These are phyloP conservation scores for Apiospora saccharicola DNA, from an alignment of 2,329 filamentous ascomycete genomes.

Conservation along the genomic window DNA sequence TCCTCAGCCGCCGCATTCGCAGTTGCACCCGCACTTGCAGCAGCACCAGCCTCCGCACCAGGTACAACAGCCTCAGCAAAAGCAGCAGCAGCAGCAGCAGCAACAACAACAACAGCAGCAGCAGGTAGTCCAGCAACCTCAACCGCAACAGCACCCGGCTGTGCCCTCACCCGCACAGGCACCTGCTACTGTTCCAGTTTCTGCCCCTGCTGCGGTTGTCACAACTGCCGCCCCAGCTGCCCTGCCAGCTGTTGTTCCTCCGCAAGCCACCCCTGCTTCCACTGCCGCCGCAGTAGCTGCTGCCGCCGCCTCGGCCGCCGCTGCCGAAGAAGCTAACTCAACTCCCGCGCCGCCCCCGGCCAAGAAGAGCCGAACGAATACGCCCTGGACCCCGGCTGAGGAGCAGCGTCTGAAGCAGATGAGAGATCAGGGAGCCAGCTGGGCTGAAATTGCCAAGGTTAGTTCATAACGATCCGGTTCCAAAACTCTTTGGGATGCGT, in stretches of 20 bases:
- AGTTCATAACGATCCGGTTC: constrained; percentile 32
- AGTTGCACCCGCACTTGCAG: constrained; percentile 34
- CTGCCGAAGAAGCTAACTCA: constrained; percentile 44
- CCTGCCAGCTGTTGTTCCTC: constrained; percentile 40
- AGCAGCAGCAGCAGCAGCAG: constrained; percentile 38
- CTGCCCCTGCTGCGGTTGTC: constrained; percentile 38
- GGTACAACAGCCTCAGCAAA: constrained; percentile 33
- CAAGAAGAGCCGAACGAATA: constrained; percentile 98
- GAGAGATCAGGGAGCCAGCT: constrained; percentile 91
- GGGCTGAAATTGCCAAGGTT: constrained; percentile 98
- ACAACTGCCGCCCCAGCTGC: constrained; percentile 37
- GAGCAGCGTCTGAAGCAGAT: constrained; percentile 92
- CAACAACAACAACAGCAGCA: constrained; percentile 42
- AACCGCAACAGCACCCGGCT: constrained; percentile 24
- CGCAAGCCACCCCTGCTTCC: constrained; percentile 39
- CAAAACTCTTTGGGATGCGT: constrained; percentile 27
- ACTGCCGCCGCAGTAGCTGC: not conserved
- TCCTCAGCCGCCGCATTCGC: constrained; percentile 36
- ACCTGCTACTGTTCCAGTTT: constrained; percentile 36
- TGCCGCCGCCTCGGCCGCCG: constrained; percentile 37
- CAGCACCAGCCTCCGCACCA: constrained; percentile 31
- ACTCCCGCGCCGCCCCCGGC: constrained; percentile 60
- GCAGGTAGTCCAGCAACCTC: constrained; percentile 23
- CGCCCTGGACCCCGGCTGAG: constrained; percentile 95
- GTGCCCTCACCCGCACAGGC: constrained; percentile 26